A percentile compares a stretch with the other conserved stretches of the same genome.
phyloP scores from a whole-genome alignment of 1,284 basidiomycete species.

The Cryptococcus depauperatus region DNA sequence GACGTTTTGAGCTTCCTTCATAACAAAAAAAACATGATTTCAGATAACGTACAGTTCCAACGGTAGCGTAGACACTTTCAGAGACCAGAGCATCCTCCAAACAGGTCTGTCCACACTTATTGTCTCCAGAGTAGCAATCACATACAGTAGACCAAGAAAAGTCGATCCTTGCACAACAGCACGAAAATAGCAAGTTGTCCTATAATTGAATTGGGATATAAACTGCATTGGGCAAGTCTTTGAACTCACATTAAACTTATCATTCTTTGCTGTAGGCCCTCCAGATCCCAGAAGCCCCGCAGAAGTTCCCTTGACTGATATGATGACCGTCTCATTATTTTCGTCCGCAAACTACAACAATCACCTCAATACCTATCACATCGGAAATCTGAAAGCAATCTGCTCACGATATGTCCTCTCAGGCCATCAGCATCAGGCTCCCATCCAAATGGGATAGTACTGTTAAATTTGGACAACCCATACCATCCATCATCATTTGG shows the following conservation, averaged over 20 bases:
- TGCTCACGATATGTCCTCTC: slow-evolving; percentile 65
- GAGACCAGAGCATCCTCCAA: slow-evolving; percentile 68
- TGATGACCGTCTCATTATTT: slow-evolving; percentile 76
- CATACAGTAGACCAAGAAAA: slow-evolving; percentile 96
- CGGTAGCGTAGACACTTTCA: slow-evolving; percentile 67
- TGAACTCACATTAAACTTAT: slow-evolving; percentile 72
- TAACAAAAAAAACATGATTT: neutral
- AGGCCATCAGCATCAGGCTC: slow-evolving; percentile 77
- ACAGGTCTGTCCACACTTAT: slow-evolving; percentile 77
- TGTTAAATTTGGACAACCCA: slow-evolving; percentile 58
- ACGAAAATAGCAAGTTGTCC: slow-evolving; percentile 95
- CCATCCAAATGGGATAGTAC: slow-evolving; percentile 82
- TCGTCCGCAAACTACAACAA: slow-evolving; percentile 57
- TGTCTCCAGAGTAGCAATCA: slow-evolving; percentile 73
- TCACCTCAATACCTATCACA: neutral
- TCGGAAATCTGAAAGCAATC: no score
- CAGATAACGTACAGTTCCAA: slow-evolving; percentile 54
- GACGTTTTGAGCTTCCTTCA: neutral
- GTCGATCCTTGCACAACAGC: slow-evolving; percentile 89
- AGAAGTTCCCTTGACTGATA: slow-evolving; percentile 92
- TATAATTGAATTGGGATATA: slow-evolving; percentile 21
- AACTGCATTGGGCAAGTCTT: no score
- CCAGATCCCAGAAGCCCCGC: slow-evolving; percentile 68
- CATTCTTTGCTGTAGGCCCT: slow-evolving; percentile 79
- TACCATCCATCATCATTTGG: slow-evolving; percentile 66